Evolutionary conservation across 768 basidiomycete species (phyloP).

Genomic region (Leccinum aurantiacum): DNA sequence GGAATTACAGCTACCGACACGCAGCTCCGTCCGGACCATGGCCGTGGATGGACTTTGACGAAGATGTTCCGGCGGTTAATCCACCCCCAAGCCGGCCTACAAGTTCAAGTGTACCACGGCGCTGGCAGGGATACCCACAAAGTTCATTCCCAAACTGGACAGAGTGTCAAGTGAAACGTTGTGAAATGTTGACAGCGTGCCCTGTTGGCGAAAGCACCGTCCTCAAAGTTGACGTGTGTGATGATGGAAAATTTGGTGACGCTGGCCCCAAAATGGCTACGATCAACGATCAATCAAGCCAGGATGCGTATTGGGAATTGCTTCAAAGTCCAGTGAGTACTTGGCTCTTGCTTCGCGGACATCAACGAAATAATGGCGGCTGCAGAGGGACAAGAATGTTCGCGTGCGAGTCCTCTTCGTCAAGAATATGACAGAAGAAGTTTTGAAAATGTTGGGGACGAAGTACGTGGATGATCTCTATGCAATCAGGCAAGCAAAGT

Average conservation of each 20-base stretch:
- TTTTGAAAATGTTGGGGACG: conserved; percentile 56
- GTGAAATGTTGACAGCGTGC: conserved; percentile 29
- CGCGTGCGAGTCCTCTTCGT: conserved; percentile 52
- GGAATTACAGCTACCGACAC: conserved; percentile 33
- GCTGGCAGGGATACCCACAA: conserved; percentile 33
- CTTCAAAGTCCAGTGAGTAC: conserved; percentile 35
- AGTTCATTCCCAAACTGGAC: conserved; percentile 36
- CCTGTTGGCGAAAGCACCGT: conserved; percentile 14
- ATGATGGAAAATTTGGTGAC: conserved; percentile 12
- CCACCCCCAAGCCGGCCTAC: not conserved
- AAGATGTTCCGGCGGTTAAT: conserved; percentile 15
- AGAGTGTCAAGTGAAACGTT: conserved; percentile 28
- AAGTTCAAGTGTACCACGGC: not conserved
- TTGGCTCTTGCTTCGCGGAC: not conserved
- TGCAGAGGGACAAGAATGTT: conserved; percentile 34
- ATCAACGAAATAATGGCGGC: not conserved
- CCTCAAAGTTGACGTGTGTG: conserved; percentile 26
- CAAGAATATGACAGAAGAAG: conserved; percentile 47
- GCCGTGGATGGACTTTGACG: conserved; percentile 43
- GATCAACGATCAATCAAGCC: conserved; percentile 15
- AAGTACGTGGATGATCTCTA: conserved; percentile 35
- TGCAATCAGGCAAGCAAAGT: not conserved
- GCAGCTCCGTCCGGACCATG: conserved; percentile 42
- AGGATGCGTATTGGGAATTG: conserved; percentile 36
- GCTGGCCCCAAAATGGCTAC: not conserved